Conservation (phyloP, 2,329 filamentous ascomycete species). For the Fusarium fujikuroi region DNA sequence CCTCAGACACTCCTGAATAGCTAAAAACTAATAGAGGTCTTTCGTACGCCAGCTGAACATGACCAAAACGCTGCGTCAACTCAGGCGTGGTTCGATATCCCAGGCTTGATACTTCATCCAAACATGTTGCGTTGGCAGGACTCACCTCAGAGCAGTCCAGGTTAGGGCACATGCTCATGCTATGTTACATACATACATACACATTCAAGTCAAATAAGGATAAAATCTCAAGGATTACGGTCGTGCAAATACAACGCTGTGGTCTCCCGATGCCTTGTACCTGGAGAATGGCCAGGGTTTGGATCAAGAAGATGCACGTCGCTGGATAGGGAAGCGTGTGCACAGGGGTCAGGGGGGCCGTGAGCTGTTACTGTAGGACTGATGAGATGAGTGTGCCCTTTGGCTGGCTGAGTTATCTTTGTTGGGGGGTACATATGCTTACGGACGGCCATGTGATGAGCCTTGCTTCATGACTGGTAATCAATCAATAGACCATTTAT, state of each 20-base stretch:
- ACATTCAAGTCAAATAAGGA: conserved; percentile 1
- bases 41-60: neutral
- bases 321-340: conserved; percentile 41
- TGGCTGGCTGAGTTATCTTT: conserved; percentile 10
- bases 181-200: neutral
- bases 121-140: conserved; percentile 1
- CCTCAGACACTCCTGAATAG: too few relatives aligned
- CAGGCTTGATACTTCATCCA: conserved; percentile 11
- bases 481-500: neutral
- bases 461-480: neutral
- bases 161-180: neutral
- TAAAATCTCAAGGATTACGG: conserved; percentile 2
- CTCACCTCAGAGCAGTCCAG: conserved; percentile 6
- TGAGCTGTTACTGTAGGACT: conserved; percentile 30
- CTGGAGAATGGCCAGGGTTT: conserved; percentile 25
- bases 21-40: neutral
- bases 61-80: neutral
- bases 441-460: conserved; percentile 15
- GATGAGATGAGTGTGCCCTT: conserved; percentile 18
- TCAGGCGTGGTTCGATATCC: conserved; percentile 19
- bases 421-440: neutral
- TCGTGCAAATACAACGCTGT: conserved; percentile 22
- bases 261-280: conserved; percentile 34
- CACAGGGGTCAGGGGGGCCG: conserved; percentile 35
- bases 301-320: conserved; percentile 42